Base-by-base conservation (phyloP, 495 filamentous ascomycete genomes). In the Penicillium alfredii region DNA sequence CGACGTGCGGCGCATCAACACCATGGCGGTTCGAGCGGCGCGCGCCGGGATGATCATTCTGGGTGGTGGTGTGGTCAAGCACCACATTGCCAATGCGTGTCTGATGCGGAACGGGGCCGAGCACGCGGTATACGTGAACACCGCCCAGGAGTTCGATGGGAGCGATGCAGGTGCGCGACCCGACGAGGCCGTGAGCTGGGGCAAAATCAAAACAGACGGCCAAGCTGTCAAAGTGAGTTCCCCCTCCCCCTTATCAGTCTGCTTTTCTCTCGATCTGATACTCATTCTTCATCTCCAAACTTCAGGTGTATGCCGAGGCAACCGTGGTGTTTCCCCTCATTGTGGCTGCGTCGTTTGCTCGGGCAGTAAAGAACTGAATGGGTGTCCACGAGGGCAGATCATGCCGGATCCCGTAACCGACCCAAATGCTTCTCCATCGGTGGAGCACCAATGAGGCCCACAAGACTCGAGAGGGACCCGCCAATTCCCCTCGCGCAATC, bases 151-250 rank as follows among this genome's bases (percentile, higher is more conserved):
- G 56, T 97, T 95, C 58, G 92, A 98, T 59, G 93, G 92, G 0
- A 93, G 86, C 43, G 93, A 98, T 72, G 90, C 93, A 2, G 92
- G 93, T 0, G 92, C 93, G 2, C 73, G 93, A 30, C 93, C 93
- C 5, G 92, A 97, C 49, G 92, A 98, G 63, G 92, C 92, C 1
- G 86, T 98, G 9, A 94, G 86, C 47, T 98, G 93, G 92, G 92
- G 92, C 4, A 97, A 98, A 73, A 95, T 98, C 60, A 94, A 89
- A 58, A 68, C 76, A 13, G 85, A 82, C 25, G 93, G 75, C 0
- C 77, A 87, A 38, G 81, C 81, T 38, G 89, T 96, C 33, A 96
- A 97, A 76, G 83, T 86, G 49, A 34, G 64, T 47, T 17, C 16
- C 4, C n/a, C n/a, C n/a, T n/a, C n/a, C n/a, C n/a, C n/a, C n/a